These are phyloP conservation scores for Camelina hispida DNA, from an alignment of 345 rosid species.

Conservation along the genomic window DNA sequence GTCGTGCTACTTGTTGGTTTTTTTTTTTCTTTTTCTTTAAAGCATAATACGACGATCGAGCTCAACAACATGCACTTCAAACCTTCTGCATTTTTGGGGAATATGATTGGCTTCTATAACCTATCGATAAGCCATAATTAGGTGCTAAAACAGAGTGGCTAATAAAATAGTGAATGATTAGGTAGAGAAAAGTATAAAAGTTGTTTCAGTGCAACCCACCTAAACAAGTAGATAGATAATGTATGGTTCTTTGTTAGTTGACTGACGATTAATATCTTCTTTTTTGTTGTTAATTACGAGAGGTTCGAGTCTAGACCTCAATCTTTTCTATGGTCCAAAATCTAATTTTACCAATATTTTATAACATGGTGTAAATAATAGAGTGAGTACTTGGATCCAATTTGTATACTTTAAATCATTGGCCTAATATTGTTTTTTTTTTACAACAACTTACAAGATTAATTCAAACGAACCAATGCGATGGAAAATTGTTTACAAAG, in stretches of 20 bases:
- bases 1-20: neutral
- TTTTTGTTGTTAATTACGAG: too few relatives aligned
- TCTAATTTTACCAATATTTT: too few relatives aligned
- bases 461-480: too few relatives aligned
- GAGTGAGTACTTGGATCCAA: too few relatives aligned
- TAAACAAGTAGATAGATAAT: neutral
- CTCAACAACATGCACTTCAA: constrained; percentile 18
- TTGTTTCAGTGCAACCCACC: neutral
- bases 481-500: too few relatives aligned
- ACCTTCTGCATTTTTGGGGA: neutral
- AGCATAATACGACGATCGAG: constrained; percentile 16
- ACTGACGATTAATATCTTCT: neutral
- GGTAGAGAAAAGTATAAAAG: neutral
- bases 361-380: too few relatives aligned
- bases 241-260: neutral
- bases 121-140: neutral
- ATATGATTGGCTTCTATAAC: neutral
- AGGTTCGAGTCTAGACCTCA: too few relatives aligned
- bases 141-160: neutral
- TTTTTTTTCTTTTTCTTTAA: too few relatives aligned
- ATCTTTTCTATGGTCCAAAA: too few relatives aligned
- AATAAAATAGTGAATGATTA: neutral
- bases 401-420: too few relatives aligned
- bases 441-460: too few relatives aligned
- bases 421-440: too few relatives aligned